A percentile compares a stretch with the other conserved stretches of the same genome.
Evolutionary conservation across 306 rosid species (phyloP).

Genomic region (Mimosa bimucronata): DNA sequence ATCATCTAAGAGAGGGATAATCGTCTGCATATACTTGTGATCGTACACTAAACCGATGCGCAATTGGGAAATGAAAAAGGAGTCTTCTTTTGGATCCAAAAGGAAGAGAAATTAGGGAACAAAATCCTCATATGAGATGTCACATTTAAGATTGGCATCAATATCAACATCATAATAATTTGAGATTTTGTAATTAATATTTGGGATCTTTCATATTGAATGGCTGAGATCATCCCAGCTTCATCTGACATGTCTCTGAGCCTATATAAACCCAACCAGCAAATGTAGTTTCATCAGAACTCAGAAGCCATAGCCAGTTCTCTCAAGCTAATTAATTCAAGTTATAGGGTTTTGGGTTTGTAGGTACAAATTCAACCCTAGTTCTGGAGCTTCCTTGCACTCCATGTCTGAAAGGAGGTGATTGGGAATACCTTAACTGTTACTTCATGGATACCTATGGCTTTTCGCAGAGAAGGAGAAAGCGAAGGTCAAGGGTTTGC

Average conservation of each 20-base stretch:
- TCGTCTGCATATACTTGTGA: neutral
- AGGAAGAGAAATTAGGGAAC: neutral
- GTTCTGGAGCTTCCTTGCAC: neutral
- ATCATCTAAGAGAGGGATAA: neutral
- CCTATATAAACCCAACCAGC: slow-evolving; percentile 19
- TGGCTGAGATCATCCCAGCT: neutral
- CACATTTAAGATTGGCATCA: neutral
- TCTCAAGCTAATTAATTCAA: neutral
- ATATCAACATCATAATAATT: neutral
- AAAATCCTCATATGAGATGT: neutral
- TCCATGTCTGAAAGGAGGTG: slow-evolving; percentile 9
- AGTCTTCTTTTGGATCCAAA: neutral
- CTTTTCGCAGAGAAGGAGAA: neutral
- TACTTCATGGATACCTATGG: slow-evolving; percentile 14
- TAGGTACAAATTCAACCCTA: neutral
- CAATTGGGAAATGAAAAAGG: neutral
- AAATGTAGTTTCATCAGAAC: neutral
- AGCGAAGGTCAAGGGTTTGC: slow-evolving; percentile 12
- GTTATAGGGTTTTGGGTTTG: neutral
- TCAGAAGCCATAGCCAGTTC: neutral
- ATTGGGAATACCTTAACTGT: slow-evolving; percentile 5
- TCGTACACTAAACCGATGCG: neutral
- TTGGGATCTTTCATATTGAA: neutral
- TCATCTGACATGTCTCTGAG: neutral
- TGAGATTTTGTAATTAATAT: slow-evolving; percentile 10